Base-by-base conservation (phyloP, 2,329 filamentous ascomycete genomes). In the Paramyrothecium roridum region DNA sequence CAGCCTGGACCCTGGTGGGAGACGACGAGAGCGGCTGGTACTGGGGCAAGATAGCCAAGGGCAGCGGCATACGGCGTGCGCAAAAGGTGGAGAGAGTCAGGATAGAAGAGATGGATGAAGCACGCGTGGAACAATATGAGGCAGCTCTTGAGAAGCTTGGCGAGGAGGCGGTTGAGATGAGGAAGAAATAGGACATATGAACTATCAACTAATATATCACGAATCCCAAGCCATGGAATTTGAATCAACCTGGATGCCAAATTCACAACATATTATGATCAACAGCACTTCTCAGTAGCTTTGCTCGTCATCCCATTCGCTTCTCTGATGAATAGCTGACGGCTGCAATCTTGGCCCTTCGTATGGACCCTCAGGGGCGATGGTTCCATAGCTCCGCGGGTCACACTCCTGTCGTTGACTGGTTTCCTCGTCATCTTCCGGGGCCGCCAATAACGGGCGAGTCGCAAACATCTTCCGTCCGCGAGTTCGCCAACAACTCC, bases 21-120 rank as follows among this genome's bases (percentile, higher is more conserved):
- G 88, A 92, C 63, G 82, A 83, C 3, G 93, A 99, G 73, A 92
- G 87, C 21, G 84, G 89, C 48, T 96, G 95, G 93, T 99, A 98
- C 73, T 92, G 90, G 83, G 88, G 89, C 56, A 89, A 90, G 63
- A 87, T 98, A 58, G 89, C 85, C 22, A 80, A 78, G 55, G 77
- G 86, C 4, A 70, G 74, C 55, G 76, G 83, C 8, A 68, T 83
- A 16, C 70, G 73, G 54, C 73, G 78, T 50, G 67, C 65, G 2
- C 67, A 67, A 23, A 76, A 72, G 62, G 78, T 85, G 21, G 77
- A 78, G 59, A 73, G 81, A 56, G 70, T 79, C 3, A 70, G 75
- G 45, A 67, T 84, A 22, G 68, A 73, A 8, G 73, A 75, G 59
- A 83, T 84, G 62, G 63, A 62, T 13, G 77, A 82, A 61, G 74